Evolutionary conservation across 1,139 yeast species (phyloP), one percentile per base, ranked within the genome.

Genomic region (Saccharomycopsis phalli): DNA sequence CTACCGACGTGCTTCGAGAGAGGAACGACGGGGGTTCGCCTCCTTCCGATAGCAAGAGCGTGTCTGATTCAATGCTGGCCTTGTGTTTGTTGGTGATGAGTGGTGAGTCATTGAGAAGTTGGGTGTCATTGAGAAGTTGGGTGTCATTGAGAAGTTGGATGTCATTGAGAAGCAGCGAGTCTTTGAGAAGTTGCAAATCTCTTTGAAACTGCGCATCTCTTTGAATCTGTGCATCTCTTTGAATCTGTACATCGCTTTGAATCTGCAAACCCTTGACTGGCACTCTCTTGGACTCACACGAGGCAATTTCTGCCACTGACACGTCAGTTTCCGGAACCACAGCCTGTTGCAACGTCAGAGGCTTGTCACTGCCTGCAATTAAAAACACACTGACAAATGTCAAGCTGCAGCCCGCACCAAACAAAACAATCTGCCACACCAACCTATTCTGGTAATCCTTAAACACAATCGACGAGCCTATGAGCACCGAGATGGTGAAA

Each of bases 371-470:
- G 2, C 45, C 43, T 19, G 46, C 46, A 26, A 55, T 55, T 30
- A 48, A 41, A 34, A 55, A 53, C 10, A 54, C 58, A 2, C 58
- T 55, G 11, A 46, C 34, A 31, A 55, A 55, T 1, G 58, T 54
- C 18, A 55, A 44, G 7, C 46, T 32, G 13, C 56, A 50, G 3
- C 59, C 59, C 2, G 41, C n/a, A 1, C 50, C 17, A 36, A 54
- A 53, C 2, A 40, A 27, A 3, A 41, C 10, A 11, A 45, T 32
- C 27, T 52, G 49, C 13, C 33, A 31, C 1, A 41, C 17, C 4
- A 48, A 19, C 33, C 49, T 51, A 33, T 50, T 42, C 3, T 50
- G 47, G 28, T 54, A 53, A 34, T 55, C 59, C 30, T 51, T 36
- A 42, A 55, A 55, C 10, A 54, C 56, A 4, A 54, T 40, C 23